phyloP scores from a whole-genome alignment of 371 early-diverging fungal species.

The Circinella umbellata region DNA sequence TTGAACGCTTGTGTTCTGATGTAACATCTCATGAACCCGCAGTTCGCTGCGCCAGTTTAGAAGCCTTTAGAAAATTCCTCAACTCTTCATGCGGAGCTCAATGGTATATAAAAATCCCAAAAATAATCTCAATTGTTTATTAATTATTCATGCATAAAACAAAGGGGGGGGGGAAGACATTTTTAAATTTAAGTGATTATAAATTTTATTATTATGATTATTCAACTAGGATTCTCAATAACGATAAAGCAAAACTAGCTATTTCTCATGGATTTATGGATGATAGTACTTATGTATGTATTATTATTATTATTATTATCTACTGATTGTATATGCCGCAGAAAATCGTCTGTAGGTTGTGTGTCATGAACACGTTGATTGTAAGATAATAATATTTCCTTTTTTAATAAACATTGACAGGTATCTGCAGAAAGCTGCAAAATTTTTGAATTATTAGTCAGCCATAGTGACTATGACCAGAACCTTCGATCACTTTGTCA shows the following conservation, averaged over 20 bases:
- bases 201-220: no score
- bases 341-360: no score
- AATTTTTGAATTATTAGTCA: conserved; percentile 2
- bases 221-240: conserved; percentile 27
- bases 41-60: conserved; percentile 41
- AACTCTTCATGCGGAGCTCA: conserved; percentile 20
- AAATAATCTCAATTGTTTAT: neutral
- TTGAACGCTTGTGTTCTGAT: conserved; percentile 18
- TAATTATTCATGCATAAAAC: neutral
- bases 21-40: conserved; percentile 36
- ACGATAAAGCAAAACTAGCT: conserved; percentile 22
- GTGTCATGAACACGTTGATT: no score
- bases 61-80: conserved; percentile 33
- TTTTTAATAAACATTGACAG: neutral
- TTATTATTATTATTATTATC: no score
- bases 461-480: neutral
- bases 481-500: conserved; percentile 8
- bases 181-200: no score
- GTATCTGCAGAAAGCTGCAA: conserved; percentile 2
- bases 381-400: neutral
- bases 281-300: conserved; percentile 37
- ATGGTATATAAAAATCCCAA: conserved; percentile 16
- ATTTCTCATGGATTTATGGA: conserved; percentile 35
- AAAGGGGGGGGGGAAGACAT: no score
- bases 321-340: no score